Conservation (phyloP, 1,284 basidiomycete species). For the Farysia itapuensis region DNA sequence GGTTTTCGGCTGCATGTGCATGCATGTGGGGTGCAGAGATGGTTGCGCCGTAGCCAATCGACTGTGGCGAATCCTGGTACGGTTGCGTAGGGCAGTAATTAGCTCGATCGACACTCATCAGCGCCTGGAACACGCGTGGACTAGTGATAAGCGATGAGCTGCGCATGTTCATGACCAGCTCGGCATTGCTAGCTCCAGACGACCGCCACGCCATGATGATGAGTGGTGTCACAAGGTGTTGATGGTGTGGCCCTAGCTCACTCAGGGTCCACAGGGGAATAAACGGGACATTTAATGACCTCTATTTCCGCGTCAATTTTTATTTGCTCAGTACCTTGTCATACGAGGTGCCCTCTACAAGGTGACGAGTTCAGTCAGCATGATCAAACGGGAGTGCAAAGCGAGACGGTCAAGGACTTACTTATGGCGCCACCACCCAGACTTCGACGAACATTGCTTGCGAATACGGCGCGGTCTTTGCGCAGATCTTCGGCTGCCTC, state of each 20-base stretch:
- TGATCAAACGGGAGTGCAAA: neutral
- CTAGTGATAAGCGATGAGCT: slow-evolving; percentile 65
- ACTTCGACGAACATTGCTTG: slow-evolving; percentile 48
- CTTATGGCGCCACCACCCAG: slow-evolving; percentile 46
- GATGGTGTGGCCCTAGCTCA: too few relatives aligned
- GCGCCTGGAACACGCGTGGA: slow-evolving; percentile 29
- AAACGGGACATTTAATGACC: too few relatives aligned
- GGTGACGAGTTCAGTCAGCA: neutral
- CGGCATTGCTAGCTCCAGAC: slow-evolving; percentile 69
- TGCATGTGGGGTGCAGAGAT: slow-evolving; percentile 88
- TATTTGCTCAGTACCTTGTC: slow-evolving; percentile 46
- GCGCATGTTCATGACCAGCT: slow-evolving; percentile 73
- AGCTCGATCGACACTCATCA: slow-evolving; percentile 40
- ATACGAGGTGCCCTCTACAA: slow-evolving; percentile 52
- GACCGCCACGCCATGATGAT: slow-evolving; percentile 77
- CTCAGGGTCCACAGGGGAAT: too few relatives aligned
- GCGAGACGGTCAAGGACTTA: slow-evolving; percentile 18
- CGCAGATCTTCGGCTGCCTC: slow-evolving; percentile 60
- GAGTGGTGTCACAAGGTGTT: neutral
- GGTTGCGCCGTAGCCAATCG: slow-evolving; percentile 78
- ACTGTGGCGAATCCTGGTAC: slow-evolving; percentile 80
- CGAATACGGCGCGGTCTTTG: slow-evolving; percentile 46
- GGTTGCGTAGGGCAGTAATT: slow-evolving; percentile 69
- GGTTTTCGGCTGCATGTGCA: slow-evolving; percentile 75
- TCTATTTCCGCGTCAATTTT: neutral